These are phyloP conservation scores for Blepharisma stoltei DNA, from an alignment of 73 alveolate genomes.

Conservation along the genomic window DNA sequence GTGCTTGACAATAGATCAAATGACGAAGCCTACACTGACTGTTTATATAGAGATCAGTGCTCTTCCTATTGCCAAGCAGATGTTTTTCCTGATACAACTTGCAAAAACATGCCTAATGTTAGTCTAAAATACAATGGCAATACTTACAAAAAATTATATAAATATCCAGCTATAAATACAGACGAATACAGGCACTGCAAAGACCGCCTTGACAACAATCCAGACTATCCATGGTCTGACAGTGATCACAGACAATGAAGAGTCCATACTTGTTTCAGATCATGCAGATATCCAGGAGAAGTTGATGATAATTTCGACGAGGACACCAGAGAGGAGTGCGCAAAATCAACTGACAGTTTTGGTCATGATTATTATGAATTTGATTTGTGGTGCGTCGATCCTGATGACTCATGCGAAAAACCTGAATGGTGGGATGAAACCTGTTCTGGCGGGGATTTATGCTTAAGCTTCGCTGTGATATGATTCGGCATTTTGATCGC, in stretches of 20 bases:
- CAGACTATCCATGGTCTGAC: conserved; percentile 34
- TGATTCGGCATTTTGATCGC: conserved; percentile 44
- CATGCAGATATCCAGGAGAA: conserved; percentile 42
- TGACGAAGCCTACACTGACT: conserved; percentile 21
- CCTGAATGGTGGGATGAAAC: conserved; percentile 37
- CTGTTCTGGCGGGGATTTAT: conserved; percentile 32
- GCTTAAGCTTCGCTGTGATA: conserved; percentile 40
- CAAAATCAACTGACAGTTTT: background rate
- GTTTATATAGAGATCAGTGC: conserved; percentile 39
- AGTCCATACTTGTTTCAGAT: conserved; percentile 60
- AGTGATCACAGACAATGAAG: conserved; percentile 57
- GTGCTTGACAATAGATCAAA: conserved; percentile 29
- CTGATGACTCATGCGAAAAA: conserved; percentile 47
- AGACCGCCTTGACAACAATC: conserved; percentile 33
- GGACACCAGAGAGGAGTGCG: conserved; percentile 51
- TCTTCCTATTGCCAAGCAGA: conserved; percentile 47
- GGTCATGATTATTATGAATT: conserved; percentile 17
- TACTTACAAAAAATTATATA: conserved; percentile 40
- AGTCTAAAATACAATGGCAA: conserved; percentile 44
- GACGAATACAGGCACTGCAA: conserved; percentile 37
- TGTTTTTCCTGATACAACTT: conserved; percentile 46
- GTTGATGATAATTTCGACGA: conserved; percentile 36
- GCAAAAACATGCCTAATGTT: conserved; percentile 7
- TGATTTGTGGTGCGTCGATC: conserved; percentile 33
- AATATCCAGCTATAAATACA: conserved; percentile 34